Conservation (phyloP, 331 rosid species). For the Quercus phellos region DNA sequence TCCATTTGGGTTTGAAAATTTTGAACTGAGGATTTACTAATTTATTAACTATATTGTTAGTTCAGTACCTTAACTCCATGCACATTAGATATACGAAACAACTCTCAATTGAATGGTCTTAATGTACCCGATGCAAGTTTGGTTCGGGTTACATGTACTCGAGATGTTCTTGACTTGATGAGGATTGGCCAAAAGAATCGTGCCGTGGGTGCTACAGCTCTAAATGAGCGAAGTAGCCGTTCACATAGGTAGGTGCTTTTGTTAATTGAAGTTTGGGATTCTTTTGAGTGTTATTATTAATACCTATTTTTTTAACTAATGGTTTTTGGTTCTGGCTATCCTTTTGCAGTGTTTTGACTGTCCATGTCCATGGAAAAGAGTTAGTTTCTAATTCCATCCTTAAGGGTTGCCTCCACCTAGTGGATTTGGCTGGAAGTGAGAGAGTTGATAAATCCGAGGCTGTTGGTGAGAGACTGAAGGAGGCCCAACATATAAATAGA, state of each 20-base stretch:
- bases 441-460: conserved; percentile 99
- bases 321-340: conserved; percentile 5
- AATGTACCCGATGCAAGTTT: conserved; percentile 94
- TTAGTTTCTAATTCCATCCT: conserved; percentile 66
- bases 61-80: conserved; percentile 47
- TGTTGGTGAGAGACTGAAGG: conserved; percentile 93
- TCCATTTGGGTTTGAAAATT: neutral
- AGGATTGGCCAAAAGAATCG: conserved; percentile 84
- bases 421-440: conserved; percentile 98
- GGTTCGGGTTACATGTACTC: conserved; percentile 84
- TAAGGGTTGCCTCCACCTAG: conserved; percentile 96
- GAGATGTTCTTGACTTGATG: conserved; percentile 89
- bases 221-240: conserved; percentile 94
- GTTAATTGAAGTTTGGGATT: neutral
- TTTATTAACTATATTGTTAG: neutral
- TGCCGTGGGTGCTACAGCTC: conserved; percentile 95
- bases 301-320: neutral
- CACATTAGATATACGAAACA: conserved; percentile 91
- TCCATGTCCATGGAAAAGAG: conserved; percentile 88
- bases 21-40: neutral
- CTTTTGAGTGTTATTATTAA: neutral
- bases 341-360: conserved; percentile 74
- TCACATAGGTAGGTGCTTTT: conserved; percentile 65
- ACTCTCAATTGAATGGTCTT: conserved; percentile 85
- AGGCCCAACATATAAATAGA: conserved; percentile 91